phyloP scores from a whole-genome alignment of 495 filamentous ascomycete species.

The Neurospora discreta region DNA sequence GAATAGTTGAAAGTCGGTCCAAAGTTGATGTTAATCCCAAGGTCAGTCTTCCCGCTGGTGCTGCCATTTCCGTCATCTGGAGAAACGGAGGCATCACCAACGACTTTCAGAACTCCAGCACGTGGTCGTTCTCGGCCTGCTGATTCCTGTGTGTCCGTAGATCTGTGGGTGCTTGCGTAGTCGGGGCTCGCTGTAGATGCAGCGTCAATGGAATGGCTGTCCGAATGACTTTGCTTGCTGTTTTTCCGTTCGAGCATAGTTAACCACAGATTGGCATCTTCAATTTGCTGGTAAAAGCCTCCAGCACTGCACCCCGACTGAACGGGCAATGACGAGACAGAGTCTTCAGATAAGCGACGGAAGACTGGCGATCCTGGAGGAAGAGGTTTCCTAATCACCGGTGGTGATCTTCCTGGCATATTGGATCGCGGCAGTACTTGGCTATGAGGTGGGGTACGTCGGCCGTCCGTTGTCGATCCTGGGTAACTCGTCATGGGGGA shows the following conservation, averaged over 20 bases:
- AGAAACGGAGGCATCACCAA: conserved; percentile 45
- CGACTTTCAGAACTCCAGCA: conserved; percentile 72
- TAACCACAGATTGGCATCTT: conserved; percentile 45
- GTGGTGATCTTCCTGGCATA: conserved; percentile 21
- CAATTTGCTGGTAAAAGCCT: conserved; percentile 52
- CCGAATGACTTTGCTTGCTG: conserved; percentile 26
- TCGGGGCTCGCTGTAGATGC: conserved; percentile 39
- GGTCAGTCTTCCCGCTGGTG: not conserved
- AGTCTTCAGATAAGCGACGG: conserved; percentile 18
- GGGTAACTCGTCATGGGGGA: conserved; percentile 14
- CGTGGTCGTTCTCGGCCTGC: conserved; percentile 50
- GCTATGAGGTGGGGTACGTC: conserved; percentile 26
- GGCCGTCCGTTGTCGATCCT: conserved; percentile 19
- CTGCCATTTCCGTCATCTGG: conserved; percentile 3
- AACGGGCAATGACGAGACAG: conserved; percentile 12
- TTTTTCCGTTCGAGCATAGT: conserved; percentile 14
- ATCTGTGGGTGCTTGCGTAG: conserved; percentile 62
- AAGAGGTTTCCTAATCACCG: conserved; percentile 49
- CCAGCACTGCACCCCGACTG: conserved; percentile 41
- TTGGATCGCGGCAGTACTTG: conserved; percentile 13
- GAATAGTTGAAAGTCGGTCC: conserved; percentile 69
- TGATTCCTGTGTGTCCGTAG: conserved; percentile 50
- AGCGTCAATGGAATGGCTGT: conserved; percentile 37
- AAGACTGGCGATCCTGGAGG: conserved; percentile 35
- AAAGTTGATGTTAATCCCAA: conserved; percentile 59